Conservation (phyloP, 192 early-diverging fungal genomes). For the Rhizophagus clarus region DNA sequence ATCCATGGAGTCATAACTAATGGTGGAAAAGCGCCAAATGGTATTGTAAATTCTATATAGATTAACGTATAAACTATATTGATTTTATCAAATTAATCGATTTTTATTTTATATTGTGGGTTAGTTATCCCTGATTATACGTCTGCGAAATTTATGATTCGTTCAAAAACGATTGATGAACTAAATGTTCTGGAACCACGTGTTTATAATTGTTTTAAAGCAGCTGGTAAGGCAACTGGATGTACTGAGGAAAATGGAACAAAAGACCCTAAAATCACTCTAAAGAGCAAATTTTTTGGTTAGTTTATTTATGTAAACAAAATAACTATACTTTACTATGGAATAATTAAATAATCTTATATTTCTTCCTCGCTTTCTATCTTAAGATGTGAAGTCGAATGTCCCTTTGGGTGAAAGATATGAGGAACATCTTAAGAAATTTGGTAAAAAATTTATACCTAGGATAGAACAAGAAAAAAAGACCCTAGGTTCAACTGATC, state of each 20-base stretch:
- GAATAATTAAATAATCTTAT: too few species aligned
- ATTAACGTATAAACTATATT: neutral
- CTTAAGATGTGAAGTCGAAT: too few species aligned
- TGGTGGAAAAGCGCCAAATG: slow-evolving; percentile 52
- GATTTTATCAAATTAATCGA: neutral
- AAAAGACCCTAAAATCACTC: slow-evolving; percentile 52
- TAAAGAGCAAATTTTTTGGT: slow-evolving; percentile 58
- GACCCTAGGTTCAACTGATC: neutral
- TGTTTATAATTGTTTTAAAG: slow-evolving; percentile 57
- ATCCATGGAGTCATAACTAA: slow-evolving; percentile 51
- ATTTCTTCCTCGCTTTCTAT: too few species aligned
- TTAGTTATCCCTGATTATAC: slow-evolving; percentile 70
- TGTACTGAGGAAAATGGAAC: slow-evolving; percentile 44
- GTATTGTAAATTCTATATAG: neutral
- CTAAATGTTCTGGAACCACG: slow-evolving; percentile 51
- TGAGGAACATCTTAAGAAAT: neutral
- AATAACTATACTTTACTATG: too few species aligned
- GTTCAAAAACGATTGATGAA: slow-evolving; percentile 53
- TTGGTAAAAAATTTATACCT: neutral
- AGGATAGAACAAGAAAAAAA: neutral
- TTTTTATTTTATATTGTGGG: neutral
- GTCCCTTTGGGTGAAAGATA: too few species aligned
- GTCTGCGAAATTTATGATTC: slow-evolving; percentile 56
- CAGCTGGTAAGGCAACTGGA: slow-evolving; percentile 62
- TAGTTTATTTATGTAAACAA: slow-evolving; percentile 49